Conservation (phyloP, 805 yeast genomes). For the Suhomyces sp. region DNA sequence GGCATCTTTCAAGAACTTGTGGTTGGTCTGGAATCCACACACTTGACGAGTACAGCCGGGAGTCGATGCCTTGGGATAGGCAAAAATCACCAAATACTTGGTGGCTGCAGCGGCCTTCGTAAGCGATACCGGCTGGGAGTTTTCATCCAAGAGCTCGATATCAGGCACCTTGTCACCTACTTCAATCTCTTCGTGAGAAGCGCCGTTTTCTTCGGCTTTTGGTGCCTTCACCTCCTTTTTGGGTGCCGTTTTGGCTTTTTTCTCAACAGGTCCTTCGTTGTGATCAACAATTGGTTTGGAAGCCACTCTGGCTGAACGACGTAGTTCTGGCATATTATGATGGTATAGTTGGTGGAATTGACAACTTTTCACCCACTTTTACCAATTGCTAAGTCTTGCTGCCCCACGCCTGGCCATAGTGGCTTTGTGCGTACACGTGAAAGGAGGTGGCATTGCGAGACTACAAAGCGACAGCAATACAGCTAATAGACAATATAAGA, state of each 20-base stretch:
- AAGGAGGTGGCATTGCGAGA: neutral
- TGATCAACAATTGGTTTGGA: slow-evolving; percentile 9
- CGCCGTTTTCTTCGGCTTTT: slow-evolving; percentile 7
- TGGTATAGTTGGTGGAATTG: neutral
- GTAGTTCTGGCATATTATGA: slow-evolving; percentile 31
- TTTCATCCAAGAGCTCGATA: slow-evolving; percentile 61
- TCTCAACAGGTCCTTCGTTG: slow-evolving; percentile 10
- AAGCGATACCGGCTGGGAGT: slow-evolving; percentile 50
- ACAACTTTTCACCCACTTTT: neutral
- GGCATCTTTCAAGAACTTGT: slow-evolving; percentile 44
- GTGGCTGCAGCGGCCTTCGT: slow-evolving; percentile 26
- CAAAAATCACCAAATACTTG: slow-evolving; percentile 42
- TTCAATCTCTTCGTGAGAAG: slow-evolving; percentile 19
- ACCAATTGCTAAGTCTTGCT: neutral
- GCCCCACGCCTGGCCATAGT: neutral
- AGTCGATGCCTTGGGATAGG: slow-evolving; percentile 90
- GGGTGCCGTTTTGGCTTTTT: slow-evolving; percentile 9
- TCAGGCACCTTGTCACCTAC: slow-evolving; percentile 70
- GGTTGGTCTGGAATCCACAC: slow-evolving; percentile 76
- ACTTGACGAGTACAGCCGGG: slow-evolving; percentile 98
- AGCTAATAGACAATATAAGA: neutral
- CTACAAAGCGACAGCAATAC: neutral
- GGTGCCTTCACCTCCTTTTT: slow-evolving; percentile 6
- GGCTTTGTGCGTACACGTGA: slow-evolving; percentile 1
- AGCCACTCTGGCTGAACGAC: slow-evolving; percentile 35